phyloP scores from a whole-genome alignment of 1,139 yeast genomes.

The Maudiozyma humilis region DNA sequence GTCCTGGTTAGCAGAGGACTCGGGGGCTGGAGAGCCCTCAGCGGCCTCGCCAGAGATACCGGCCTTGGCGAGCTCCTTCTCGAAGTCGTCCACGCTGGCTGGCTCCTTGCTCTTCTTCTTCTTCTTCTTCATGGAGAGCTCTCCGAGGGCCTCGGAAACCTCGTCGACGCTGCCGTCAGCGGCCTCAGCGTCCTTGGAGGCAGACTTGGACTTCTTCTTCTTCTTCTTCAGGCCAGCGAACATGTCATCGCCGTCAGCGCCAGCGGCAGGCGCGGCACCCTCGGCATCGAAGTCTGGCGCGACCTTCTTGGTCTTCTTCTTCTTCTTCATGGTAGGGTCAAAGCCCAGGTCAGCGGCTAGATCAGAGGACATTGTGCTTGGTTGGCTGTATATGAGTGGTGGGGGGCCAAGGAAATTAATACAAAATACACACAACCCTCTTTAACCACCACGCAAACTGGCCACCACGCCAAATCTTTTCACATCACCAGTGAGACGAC shows the following conservation, averaged over 20 bases:
- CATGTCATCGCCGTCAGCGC: conserved; percentile 34
- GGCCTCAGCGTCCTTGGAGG: conserved; percentile 29
- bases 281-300: conserved; percentile 32
- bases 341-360: conserved; percentile 53
- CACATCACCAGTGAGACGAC: not conserved
- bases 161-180: conserved; percentile 42
- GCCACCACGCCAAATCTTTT: too few species aligned
- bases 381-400: not conserved
- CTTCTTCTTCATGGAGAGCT: conserved; percentile 76
- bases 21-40: conserved; percentile 32
- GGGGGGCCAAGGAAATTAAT: too few species aligned
- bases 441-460: not conserved
- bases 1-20: conserved; percentile 32
- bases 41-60: conserved; percentile 51
- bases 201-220: conserved; percentile 39
- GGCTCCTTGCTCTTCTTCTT: conserved; percentile 54
- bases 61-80: conserved; percentile 82
- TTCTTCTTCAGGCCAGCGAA: conserved; percentile 43
- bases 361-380: conserved; percentile 28
- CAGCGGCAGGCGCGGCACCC: conserved; percentile 21
- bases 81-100: conserved; percentile 63
- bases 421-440: not conserved
- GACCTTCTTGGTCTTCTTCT: conserved; percentile 56
- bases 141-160: conserved; percentile 58
- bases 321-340: conserved; percentile 74